Percentiles rank a stretch among this genome's conserved stretches.
Conservation (phyloP, 2,329 filamentous ascomycete species). For the Fonsecaea nubica region DNA sequence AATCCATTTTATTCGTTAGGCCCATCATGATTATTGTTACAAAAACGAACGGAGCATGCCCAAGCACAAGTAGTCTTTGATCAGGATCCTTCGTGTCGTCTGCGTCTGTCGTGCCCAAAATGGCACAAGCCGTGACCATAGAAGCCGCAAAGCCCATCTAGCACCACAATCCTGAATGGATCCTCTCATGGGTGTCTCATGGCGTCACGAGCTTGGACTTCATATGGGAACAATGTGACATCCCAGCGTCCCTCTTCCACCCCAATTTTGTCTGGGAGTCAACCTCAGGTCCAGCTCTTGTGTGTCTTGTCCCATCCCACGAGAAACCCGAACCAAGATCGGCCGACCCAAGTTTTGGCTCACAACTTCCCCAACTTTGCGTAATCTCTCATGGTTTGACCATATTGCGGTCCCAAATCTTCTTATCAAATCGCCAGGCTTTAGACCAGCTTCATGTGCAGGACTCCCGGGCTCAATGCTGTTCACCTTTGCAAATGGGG, state of each 20-base stretch:
- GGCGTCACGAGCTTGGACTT: constrained; percentile 37
- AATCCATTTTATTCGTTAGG: background rate
- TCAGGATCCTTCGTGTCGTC: background rate
- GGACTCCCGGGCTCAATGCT: constrained; percentile 79
- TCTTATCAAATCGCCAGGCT: constrained; percentile 78
- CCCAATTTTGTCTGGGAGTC: constrained; percentile 81
- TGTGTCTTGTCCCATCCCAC: constrained; percentile 32
- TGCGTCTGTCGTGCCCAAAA: background rate
- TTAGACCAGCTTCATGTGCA: constrained; percentile 80
- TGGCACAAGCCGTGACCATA: background rate
- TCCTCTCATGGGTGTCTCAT: background rate
- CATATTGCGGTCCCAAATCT: constrained; percentile 85
- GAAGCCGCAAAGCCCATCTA: background rate
- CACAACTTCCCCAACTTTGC: constrained; percentile 86
- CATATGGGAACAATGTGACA: constrained; percentile 86
- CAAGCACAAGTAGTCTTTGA: background rate
- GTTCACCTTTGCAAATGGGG: constrained; percentile 88
- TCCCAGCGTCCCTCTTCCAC: constrained; percentile 84
- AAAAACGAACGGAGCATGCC: background rate
- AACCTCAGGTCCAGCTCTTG: constrained; percentile 72
- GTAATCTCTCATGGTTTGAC: constrained; percentile 83
- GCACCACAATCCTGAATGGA: background rate
- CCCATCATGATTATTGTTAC: background rate
- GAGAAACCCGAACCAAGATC: constrained; percentile 33
- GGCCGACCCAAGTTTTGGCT: constrained; percentile 82